Percentiles rank a stretch among this genome's conserved stretches.
phyloP scores from a whole-genome alignment of 306 rosid genomes.

The Glycine soja region DNA sequence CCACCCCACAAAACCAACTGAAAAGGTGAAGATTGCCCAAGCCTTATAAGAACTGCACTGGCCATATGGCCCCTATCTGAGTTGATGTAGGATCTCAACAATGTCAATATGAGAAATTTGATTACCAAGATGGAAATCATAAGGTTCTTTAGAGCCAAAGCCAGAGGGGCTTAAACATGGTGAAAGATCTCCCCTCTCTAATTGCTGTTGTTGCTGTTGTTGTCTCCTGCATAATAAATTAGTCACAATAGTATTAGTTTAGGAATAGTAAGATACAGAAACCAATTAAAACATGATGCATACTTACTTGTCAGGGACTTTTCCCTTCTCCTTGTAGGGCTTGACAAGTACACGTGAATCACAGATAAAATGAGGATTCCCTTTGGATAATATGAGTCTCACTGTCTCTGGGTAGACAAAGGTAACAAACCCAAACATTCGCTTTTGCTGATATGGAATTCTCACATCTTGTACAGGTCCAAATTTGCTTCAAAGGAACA shows the following conservation, averaged over 20 bases:
- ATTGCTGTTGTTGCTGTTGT: conserved; percentile 54
- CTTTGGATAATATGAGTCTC: conserved; percentile 82
- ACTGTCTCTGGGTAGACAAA: conserved; percentile 96
- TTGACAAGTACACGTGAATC: conserved; percentile 97
- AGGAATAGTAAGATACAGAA: conserved; percentile 39
- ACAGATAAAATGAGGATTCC: conserved; percentile 97
- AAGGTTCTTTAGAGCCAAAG: conserved; percentile 50
- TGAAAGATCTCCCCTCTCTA: conserved; percentile 61
- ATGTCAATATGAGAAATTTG: conserved; percentile 26
- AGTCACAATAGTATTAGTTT: conserved; percentile 31
- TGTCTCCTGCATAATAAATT: conserved; percentile 54
- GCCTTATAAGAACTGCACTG: background rate
- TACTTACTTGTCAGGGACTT: conserved; percentile 81
- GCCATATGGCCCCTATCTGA: background rate
- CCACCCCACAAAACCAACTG: background rate
- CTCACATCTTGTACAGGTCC: conserved; percentile 99
- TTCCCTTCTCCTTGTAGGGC: conserved; percentile 99
- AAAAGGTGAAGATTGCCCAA: background rate
- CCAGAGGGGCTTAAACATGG: conserved; percentile 61
- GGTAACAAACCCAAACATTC: conserved; percentile 98
- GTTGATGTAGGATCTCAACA: background rate
- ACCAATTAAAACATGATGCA: conserved; percentile 21
- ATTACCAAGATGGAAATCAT: conserved; percentile 64
- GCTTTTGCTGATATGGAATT: conserved; percentile 96
- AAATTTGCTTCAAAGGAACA: conserved; percentile 69